A percentile compares a stretch with the other conserved stretches of the same genome.
phyloP scores from a whole-genome alignment of 345 rosid species.

The Pugionium dolabratum region DNA sequence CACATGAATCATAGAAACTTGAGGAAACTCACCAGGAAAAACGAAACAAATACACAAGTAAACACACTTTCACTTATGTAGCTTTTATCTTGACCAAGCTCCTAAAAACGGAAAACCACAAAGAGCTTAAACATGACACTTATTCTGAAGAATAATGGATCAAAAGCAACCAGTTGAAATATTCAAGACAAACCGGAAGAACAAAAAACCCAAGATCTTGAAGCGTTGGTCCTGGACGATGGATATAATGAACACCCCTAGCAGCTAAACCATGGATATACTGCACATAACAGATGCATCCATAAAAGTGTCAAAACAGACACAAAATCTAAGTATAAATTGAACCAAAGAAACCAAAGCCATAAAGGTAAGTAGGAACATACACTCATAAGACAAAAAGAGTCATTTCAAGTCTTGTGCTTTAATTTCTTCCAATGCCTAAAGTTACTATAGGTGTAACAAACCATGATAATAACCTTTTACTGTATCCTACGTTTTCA shows the following conservation, averaged over 20 bases:
- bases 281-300: constrained; percentile 30
- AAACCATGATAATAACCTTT: constrained; percentile 43
- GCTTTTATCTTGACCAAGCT: constrained; percentile 91
- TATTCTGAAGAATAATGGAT: background rate
- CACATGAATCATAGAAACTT: background rate
- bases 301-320: constrained; percentile 4
- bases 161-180: background rate
- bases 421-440: constrained; percentile 10
- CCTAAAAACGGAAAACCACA: constrained; percentile 48
- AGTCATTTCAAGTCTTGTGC: constrained; percentile 35
- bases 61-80: constrained; percentile 88
- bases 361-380: constrained; percentile 9
- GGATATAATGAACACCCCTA: constrained; percentile 90
- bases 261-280: constrained; percentile 73
- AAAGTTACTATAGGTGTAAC: constrained; percentile 27
- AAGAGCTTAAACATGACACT: constrained; percentile 19
- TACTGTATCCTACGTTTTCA: constrained; percentile 42
- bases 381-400: background rate
- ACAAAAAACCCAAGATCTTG: constrained; percentile 87
- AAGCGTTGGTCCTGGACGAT: constrained; percentile 80
- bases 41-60: constrained; percentile 63
- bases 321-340: background rate
- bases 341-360: background rate
- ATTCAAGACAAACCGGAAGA: constrained; percentile 68
- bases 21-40: constrained; percentile 56